phyloP scores from a whole-genome alignment of 148 eudicot genomes.

The Heliamphora exappendiculata region DNA sequence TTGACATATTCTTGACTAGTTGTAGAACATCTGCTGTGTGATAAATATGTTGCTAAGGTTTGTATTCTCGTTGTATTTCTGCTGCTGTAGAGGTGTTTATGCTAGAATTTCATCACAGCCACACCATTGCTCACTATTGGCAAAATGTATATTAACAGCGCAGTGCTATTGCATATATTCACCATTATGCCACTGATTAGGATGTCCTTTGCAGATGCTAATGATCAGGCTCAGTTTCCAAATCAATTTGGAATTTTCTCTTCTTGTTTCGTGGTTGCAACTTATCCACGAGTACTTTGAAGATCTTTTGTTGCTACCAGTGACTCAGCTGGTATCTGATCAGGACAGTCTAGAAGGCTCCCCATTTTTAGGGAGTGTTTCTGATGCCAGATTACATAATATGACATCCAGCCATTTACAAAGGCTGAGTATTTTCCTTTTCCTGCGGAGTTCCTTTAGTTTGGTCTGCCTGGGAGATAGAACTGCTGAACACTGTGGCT shows the following conservation, averaged over 20 bases:
- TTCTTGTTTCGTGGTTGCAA: constrained; percentile 46
- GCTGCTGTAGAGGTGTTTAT: neutral
- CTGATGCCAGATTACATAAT: constrained; percentile 16
- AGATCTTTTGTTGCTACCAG: constrained; percentile 47
- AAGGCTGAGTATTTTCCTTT: constrained; percentile 60
- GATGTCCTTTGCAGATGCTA: constrained; percentile 50
- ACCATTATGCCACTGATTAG: neutral
- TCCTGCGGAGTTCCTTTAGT: constrained; percentile 57
- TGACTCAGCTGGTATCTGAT: constrained; percentile 23
- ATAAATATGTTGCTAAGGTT: neutral
- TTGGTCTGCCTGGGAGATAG: constrained; percentile 33
- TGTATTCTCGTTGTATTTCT: neutral
- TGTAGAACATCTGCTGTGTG: neutral
- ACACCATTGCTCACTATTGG: neutral
- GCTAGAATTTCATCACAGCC: neutral
- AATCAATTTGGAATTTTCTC: constrained; percentile 24
- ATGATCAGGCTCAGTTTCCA: constrained; percentile 63
- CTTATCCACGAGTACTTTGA: constrained; percentile 54
- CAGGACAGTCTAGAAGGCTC: constrained; percentile 58
- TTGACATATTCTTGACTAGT: neutral
- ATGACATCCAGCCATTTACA: constrained; percentile 52
- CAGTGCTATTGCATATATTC: neutral
- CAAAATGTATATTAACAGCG: neutral
- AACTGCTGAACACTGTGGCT: constrained; percentile 24
- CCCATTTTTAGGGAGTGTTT: constrained; percentile 42